Base-by-base conservation (phyloP, 2,329 filamentous ascomycete species). In the Talaromyces albobiverticillius region DNA sequence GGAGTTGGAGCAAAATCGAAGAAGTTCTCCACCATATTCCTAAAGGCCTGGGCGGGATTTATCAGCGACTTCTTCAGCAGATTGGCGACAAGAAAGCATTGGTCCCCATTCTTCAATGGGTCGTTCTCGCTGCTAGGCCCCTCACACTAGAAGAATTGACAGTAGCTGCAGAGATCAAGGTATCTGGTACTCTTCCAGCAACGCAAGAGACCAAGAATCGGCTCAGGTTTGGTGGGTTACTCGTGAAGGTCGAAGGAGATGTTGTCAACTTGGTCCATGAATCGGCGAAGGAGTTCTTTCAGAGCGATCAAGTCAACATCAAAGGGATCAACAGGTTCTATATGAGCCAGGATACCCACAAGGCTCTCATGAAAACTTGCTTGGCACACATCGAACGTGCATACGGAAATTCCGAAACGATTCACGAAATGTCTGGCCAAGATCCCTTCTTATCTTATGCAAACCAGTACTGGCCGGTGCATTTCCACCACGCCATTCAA, bases 1-100 rank as follows among this genome's bases (percentile, higher is more conserved):
- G 34, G 34, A 38, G 16, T 38, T 38, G 34, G 34, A 18, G 34
- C 34, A 38, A 38, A 20, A 38, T 61, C 13, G 54, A 64, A 25
- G 59, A 72, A 9, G 60, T 67, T 46, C 53, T 73, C 7, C 10
- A 61, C 36, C 20, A 13, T n/a, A n/a, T 25, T 31, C 20, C 31
- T 4, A 52, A 42, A 16, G 26, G 50, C 5, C 18, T 20, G 41
- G 62, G 68, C 22, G 62, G 63, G 11, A 66, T 67, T 41, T 74
- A 61, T 55, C 55, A 57, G 51, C 50, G 52, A 26, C 57, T 61
- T 32, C 51, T 61, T 5, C 55, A 56, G 40, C 60, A 62, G 40
- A 49, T 62, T 20, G 59, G 54, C n/a, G 26, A 42, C 29, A 60
- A 57, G 34, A 53, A 53, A 10, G 20, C 47, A 18, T n/a, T 54